Evolutionary conservation across 257 asterid genomes (phyloP), one percentile per base, ranked within the genome.

Genomic region (Forsythia viridissima): DNA sequence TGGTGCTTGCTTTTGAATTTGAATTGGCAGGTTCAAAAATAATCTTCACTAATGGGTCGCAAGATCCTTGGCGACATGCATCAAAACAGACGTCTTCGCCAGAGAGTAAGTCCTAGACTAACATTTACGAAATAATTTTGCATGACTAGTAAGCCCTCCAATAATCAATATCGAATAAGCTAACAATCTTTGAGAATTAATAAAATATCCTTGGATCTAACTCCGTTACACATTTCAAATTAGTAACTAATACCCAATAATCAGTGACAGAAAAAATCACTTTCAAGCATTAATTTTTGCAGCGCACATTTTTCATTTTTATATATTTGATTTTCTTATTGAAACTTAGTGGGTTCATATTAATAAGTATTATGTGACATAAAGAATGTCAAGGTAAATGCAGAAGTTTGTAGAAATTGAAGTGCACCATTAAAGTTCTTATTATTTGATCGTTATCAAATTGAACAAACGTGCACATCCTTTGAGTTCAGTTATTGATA

Each of bases 11-110:
- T 48, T 65, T 77, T 24, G 43, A 40, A 41, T 77, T 42, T 67
- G 37, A 38, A 18, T 80, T 70, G 79, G 84, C 94, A 95, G 99
- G 97, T 71, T 92, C 99, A 37, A 95, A 88, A 82, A 95, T 95
- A 69, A 82, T 93, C 78, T 95, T 95, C 86, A 87, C 94, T 11
- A 95, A 95, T 80, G 99, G 99, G 87, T 95, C 99, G 61, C 98
- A 95, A 82, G 98, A 95, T 85, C 99, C 99, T 5, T 95, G 99
- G 98, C 96, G 97, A 44, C 99, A 91, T 86, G 99, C 99, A 76
- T 93, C 98, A 77, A 93, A 93, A 80, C 93, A 90, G 85, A 91
- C 86, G 42, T 93, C 98, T 66, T 93, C 97, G 55, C 88, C 85
- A 5, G 97, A 93, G 71, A 81, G 98, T 93, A 87, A 89, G 96